These are phyloP conservation scores for Mytilinidion resinicola DNA, from an alignment of 495 filamentous ascomycete species.

Conservation along the genomic window DNA sequence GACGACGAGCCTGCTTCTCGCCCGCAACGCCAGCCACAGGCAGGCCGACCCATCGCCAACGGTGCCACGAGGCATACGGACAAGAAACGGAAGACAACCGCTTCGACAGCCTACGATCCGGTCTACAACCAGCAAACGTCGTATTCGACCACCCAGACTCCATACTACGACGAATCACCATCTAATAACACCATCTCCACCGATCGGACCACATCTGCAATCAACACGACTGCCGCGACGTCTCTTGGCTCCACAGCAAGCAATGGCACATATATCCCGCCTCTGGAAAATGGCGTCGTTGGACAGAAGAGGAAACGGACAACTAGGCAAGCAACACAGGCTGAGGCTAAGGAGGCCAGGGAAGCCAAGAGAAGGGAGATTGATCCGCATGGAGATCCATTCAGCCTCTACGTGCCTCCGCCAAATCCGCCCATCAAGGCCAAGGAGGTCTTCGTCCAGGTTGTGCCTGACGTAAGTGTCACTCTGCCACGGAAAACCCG, in stretches of 20 bases:
- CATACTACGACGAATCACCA: slow-evolving; percentile 59
- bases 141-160: slow-evolving; percentile 65
- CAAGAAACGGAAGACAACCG: slow-evolving; percentile 59
- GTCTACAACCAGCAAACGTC: slow-evolving; percentile 55
- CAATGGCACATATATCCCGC: slow-evolving; percentile 42
- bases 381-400: slow-evolving; percentile 61
- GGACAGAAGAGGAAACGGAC: slow-evolving; percentile 86
- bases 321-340: slow-evolving; percentile 62
- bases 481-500: slow-evolving; percentile 4
- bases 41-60: slow-evolving; percentile 27
- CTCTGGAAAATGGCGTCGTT: slow-evolving; percentile 47
- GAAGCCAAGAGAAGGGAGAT: slow-evolving; percentile 59
- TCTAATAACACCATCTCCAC: slow-evolving; percentile 65
- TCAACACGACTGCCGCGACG: slow-evolving; percentile 79
- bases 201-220: slow-evolving; percentile 75
- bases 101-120: slow-evolving; percentile 58
- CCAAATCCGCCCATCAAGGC: slow-evolving; percentile 86
- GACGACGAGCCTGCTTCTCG: slow-evolving; percentile 50
- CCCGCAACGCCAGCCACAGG: slow-evolving; percentile 3
- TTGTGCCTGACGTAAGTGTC: slow-evolving; percentile 72
- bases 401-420: slow-evolving; percentile 73
- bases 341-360: slow-evolving; percentile 62
- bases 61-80: slow-evolving; percentile 48
- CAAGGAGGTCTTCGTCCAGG: slow-evolving; percentile 78
- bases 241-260: slow-evolving; percentile 69